phyloP scores from a whole-genome alignment of 2,329 filamentous ascomycete species.

The Beauveria rudraprayagi region DNA sequence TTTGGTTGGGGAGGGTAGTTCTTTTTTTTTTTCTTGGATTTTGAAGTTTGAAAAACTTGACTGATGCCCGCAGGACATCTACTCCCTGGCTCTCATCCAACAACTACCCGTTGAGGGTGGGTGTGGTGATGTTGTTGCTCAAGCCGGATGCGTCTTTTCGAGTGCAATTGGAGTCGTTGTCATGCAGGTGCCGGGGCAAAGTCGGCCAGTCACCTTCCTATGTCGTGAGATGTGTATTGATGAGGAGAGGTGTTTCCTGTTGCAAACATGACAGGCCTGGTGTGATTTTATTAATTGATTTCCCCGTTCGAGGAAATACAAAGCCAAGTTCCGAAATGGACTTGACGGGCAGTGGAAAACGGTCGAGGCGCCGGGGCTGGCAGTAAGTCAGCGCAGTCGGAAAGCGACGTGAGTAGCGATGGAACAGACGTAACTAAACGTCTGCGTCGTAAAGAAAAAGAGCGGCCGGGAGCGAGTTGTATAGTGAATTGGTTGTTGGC shows the following conservation, averaged over 20 bases:
- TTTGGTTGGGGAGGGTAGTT: conserved; percentile 16
- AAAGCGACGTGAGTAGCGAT: neutral
- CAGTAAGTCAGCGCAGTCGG: conserved; percentile 1
- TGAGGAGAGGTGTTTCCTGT: conserved; percentile 45
- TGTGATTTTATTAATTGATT: conserved; percentile 17
- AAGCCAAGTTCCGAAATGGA: conserved; percentile 23
- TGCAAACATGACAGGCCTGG: conserved; percentile 43
- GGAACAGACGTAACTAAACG: conserved; percentile 6
- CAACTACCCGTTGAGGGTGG: conserved; percentile 8
- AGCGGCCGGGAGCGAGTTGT: conserved; percentile 4
- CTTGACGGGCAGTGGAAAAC: conserved; percentile 19
- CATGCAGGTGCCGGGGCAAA: conserved; percentile 31
- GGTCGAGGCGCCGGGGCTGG: conserved; percentile 12
- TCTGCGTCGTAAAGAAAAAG: neutral
- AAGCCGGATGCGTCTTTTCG: conserved; percentile 13
- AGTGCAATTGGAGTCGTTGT: conserved; percentile 28
- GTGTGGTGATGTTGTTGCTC: conserved; percentile 10
- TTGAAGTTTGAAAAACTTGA: neutral
- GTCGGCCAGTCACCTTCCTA: conserved; percentile 52
- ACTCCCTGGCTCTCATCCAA: conserved; percentile 13
- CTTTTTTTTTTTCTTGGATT: conserved; percentile 6
- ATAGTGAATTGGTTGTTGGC: conserved; percentile 7
- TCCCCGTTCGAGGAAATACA: conserved; percentile 24
- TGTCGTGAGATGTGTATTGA: conserved; percentile 48
- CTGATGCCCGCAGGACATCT: conserved; percentile 26